Conservation (phyloP, 768 basidiomycete species). For the Suillus spraguei region DNA sequence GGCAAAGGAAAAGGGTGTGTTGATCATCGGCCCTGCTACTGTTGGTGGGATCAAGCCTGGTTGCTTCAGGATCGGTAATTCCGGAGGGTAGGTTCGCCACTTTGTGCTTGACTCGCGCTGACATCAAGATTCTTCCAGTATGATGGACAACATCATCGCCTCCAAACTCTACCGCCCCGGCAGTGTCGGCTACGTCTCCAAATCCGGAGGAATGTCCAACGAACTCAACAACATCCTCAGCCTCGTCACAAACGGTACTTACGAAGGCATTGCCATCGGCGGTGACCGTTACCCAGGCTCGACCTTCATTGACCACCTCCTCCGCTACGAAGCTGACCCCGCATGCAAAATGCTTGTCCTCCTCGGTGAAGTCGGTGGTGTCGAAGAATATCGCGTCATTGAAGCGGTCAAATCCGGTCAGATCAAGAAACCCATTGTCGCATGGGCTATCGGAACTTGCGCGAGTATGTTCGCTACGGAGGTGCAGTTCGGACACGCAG, state of each 20-base stretch:
- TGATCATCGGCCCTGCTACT: constrained; percentile 96
- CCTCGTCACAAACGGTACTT: constrained; percentile 94
- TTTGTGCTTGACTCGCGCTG: not conserved
- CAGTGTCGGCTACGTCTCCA: constrained; percentile 98
- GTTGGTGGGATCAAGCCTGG: constrained; percentile 99
- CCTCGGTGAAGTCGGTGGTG: constrained; percentile 97
- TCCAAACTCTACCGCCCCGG: constrained; percentile 98
- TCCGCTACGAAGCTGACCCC: constrained; percentile 96
- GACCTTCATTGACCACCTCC: constrained; percentile 98
- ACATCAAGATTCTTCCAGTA: constrained; percentile 43
- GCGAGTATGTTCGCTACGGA: constrained; percentile 99
- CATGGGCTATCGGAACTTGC: constrained; percentile 99
- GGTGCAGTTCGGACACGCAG: constrained; percentile 99
- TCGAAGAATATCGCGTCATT: constrained; percentile 99
- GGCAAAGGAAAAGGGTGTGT: constrained; percentile 81
- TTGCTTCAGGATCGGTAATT: constrained; percentile 99
- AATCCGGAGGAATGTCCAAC: constrained; percentile 99
- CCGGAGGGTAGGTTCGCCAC: constrained; percentile 67
- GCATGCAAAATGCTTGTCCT: constrained; percentile 99
- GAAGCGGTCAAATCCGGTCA: constrained; percentile 91
- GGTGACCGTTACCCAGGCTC: constrained; percentile 99
- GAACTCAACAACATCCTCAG: constrained; percentile 99
- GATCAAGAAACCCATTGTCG: constrained; percentile 99
- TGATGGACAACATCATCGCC: constrained; percentile 99
- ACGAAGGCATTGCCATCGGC: constrained; percentile 99